Evolutionary conservation across 495 filamentous ascomycete genomes (phyloP).

Genomic region (Melanomma pulvis-pyrius): DNA sequence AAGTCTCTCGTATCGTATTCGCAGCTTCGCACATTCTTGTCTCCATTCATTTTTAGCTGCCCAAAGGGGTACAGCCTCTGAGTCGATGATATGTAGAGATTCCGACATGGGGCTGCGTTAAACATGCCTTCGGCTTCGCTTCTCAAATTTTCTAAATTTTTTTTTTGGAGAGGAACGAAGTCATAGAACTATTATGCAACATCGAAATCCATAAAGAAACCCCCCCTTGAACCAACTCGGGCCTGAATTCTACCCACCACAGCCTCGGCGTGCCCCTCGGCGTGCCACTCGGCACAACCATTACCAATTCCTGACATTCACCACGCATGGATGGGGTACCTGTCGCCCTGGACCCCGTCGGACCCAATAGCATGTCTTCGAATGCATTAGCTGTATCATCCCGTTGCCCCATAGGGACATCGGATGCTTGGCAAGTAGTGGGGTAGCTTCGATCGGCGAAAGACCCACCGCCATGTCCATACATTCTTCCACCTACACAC

Average conservation of each 20-base stretch:
- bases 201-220: neutral
- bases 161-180: too few relatives aligned
- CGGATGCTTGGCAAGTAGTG: conserved; percentile 7
- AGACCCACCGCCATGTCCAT: neutral
- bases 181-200: too few relatives aligned
- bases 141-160: too few relatives aligned
- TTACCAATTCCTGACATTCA: conserved; percentile 25
- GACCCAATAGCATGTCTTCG: neutral
- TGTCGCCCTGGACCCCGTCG: neutral
- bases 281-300: neutral
- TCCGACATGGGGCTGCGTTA: too few relatives aligned
- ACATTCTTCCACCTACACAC: neutral
- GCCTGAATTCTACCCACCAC: neutral
- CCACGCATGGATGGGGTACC: neutral
- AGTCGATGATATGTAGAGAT: too few relatives aligned
- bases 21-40: too few relatives aligned
- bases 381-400: neutral
- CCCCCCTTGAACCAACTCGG: neutral
- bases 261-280: neutral
- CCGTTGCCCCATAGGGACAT: neutral
- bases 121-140: too few relatives aligned
- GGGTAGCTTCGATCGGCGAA: conserved; percentile 9
- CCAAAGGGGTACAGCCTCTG: too few relatives aligned
- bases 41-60: too few relatives aligned
- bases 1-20: too few relatives aligned